These are phyloP conservation scores for Rehmannia glutinosa DNA, from an alignment of 257 asterid genomes.

Conservation along the genomic window DNA sequence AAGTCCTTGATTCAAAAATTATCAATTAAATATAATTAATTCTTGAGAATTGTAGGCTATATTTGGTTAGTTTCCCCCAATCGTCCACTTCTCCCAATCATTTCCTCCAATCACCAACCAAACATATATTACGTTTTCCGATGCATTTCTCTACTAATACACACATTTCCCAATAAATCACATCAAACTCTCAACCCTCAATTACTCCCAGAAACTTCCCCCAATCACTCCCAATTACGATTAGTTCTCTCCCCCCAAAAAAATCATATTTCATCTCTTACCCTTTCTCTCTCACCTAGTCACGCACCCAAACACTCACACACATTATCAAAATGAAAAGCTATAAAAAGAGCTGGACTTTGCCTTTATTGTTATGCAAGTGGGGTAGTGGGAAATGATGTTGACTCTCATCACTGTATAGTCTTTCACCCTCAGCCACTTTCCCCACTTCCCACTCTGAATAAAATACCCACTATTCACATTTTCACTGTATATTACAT, in stretches of 20 bases:
- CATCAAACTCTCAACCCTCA: too few relatives aligned
- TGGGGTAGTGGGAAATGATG: constrained; percentile 26
- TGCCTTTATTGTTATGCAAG: neutral
- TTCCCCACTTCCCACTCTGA: constrained; percentile 15
- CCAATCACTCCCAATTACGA: too few relatives aligned
- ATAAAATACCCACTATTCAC: neutral
- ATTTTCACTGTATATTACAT: neutral
- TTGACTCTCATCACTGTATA: constrained; percentile 21
- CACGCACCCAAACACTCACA: neutral
- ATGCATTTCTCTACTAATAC: too few relatives aligned
- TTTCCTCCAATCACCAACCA: too few relatives aligned
- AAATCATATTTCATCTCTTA: neutral
- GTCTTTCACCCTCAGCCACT: constrained; percentile 7
- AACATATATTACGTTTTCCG: too few relatives aligned
- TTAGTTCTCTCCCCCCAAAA: neutral
- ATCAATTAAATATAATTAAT: too few relatives aligned
- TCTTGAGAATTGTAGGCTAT: too few relatives aligned
- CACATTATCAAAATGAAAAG: constrained; percentile 10
- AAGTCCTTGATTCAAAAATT: too few relatives aligned
- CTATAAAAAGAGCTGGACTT: constrained; percentile 15
- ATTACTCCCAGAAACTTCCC: too few relatives aligned
- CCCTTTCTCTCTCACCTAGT: constrained; percentile 3
- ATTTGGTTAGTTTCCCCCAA: too few relatives aligned
- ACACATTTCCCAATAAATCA: too few relatives aligned
- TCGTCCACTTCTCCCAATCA: too few relatives aligned